Base-by-base conservation (phyloP, 2,329 filamentous ascomycete species). In the Ceratocystis cubensis region DNA sequence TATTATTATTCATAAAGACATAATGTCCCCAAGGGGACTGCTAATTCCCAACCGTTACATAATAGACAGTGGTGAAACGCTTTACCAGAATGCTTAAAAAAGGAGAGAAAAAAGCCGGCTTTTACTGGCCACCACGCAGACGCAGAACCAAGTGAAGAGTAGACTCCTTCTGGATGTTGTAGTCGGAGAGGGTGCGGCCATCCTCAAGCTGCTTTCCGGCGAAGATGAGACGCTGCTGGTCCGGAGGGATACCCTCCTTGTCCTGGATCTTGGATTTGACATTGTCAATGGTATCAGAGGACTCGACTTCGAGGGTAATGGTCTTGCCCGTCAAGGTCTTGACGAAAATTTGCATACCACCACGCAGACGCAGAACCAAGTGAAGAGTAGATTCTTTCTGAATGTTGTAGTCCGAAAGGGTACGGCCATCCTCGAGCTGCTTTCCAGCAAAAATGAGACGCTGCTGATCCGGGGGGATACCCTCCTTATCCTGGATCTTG, bases 401-500 rank as follows among this genome's bases (percentile, higher is more conserved):
- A 65, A 96, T 96, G 80, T 96, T 96, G 84, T 96, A 96, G 76
- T 96, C 91, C 69, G 84, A 87, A 0, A 67, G 65, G 33, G 91
- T 96, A 65, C 92, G 90, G 69, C 93, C 92, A 72, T 97, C 93
- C 77, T 97, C 93, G 3, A 96, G 85, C 76, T 96, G 92, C 83
- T 96, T 96, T 67, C 92, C 93, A 57, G 92, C 92, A 72, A 96
- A 96, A 76, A 96, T 96, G 71, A 96, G 78, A 72, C 92, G 93
- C 81, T 96, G 92, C 78, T 97, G 92, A 75, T 96, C 92, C 10
- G 92, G 92, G 61, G 92, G 93, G 66, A 96, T 96, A 30, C 92
- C 92, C 78, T 96, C 92, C 84, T 96, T 96, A 74, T 96, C 92
- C 78, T 96, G 92, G 56, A 96, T 96, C 84, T 96, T 96, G 63